Evolutionary conservation across 768 basidiomycete genomes (phyloP).

Genomic region (Pholiota conissans): DNA sequence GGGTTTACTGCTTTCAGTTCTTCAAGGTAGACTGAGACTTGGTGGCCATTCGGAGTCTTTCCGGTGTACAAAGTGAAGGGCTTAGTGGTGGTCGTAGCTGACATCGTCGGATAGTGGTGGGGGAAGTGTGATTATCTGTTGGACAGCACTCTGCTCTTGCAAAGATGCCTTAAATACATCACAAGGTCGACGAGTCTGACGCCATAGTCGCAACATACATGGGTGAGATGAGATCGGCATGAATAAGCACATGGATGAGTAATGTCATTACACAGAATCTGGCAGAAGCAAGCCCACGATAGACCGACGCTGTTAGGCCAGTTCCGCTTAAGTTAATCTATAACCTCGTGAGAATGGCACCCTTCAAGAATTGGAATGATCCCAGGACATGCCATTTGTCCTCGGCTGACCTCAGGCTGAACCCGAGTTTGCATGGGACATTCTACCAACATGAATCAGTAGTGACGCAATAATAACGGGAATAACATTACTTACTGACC

Average conservation of each 20-base stretch:
- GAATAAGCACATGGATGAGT: slow-evolving; percentile 10
- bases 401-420: not conserved
- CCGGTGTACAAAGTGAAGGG: slow-evolving; percentile 53
- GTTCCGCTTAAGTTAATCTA: no score
- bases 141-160: not conserved
- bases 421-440: slow-evolving; percentile 8
- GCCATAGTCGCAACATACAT: slow-evolving; percentile 8
- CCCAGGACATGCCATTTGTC: no score
- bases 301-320: no score
- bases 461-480: not conserved
- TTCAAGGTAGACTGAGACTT: slow-evolving; percentile 55
- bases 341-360: no score
- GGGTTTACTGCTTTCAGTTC: slow-evolving; percentile 61
- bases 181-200: slow-evolving; percentile 1
- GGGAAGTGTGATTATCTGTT: not conserved
- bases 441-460: no score
- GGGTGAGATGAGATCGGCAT: not conserved
- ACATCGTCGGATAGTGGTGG: slow-evolving; percentile 24
- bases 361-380: no score
- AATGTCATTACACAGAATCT: no score
- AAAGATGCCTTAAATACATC: not conserved
- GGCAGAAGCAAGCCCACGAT: not conserved
- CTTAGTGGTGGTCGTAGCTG: slow-evolving; percentile 27
- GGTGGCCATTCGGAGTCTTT: slow-evolving; percentile 61
- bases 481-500: slow-evolving; percentile 45